Base-by-base conservation (phyloP, 495 filamentous ascomycete genomes). In the Neurospora sp. region DNA sequence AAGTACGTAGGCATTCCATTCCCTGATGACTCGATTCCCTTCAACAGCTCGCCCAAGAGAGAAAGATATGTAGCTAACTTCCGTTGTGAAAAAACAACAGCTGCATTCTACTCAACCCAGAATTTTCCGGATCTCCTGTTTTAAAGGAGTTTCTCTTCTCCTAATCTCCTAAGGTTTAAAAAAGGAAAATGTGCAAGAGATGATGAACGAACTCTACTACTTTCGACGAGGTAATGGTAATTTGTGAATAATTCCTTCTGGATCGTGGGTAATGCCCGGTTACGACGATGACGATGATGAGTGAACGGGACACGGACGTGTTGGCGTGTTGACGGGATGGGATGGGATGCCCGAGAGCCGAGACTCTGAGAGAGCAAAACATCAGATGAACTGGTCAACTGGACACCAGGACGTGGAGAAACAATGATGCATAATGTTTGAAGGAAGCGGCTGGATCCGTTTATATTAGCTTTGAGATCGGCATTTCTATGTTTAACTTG, bases 61-160 rank as follows among this genome's bases (percentile, higher is more conserved):
- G 20, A 27, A 3, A 60, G 49, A 60, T 12, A 60, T 5, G 49
- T 27, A 12, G 20, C 49, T 60, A 14, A 60, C 10, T 6, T 11
- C 3, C 11, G 7, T 54, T 27, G 23, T 16, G n/a, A n/a, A 35
- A 42, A 7, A 35, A 31, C 39, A 62, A 73, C 39, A 89, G 87
- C 72, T 89, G 87, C 76, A 87, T 89, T 72, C 72, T 89, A 69
- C 74, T 89, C 10, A 89, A 89, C 73, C 87, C 87, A 0, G 87
- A 89, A 69, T 88, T 89, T 70, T 86, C 86, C 7, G 85, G 86
- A 4, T 87, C 86, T 2, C 87, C 87, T 0, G 85, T 88, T 2
- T 74, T 88, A 31, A 88, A 87, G 72, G 87, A 89, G 70, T 89
- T 89, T 75, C 80, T 89, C 11, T 89, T 89, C 75, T 83, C 83